Conservation (phyloP, 495 filamentous ascomycete species). For the Neurospora africana region DNA sequence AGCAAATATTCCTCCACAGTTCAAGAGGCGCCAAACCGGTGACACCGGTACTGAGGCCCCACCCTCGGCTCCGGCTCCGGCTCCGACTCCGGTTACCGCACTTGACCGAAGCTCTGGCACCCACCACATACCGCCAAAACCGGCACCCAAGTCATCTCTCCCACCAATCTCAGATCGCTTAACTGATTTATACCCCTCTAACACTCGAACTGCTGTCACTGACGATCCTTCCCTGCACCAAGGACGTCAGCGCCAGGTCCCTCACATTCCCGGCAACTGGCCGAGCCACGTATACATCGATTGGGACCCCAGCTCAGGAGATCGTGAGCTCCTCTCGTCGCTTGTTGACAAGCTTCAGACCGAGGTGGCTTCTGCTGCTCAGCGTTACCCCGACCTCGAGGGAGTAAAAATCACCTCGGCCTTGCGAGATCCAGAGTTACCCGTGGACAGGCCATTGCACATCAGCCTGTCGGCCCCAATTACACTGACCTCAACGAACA, state of each 20-base stretch:
- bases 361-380: neutral
- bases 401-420: neutral
- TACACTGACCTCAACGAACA: conserved; percentile 52
- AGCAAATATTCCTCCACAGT: neutral
- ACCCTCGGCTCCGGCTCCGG: neutral
- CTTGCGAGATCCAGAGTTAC: neutral
- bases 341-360: conserved; percentile 37
- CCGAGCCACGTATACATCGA: conserved; percentile 87
- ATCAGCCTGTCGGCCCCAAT: conserved; percentile 77
- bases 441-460: conserved; percentile 52
- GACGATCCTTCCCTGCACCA: conserved; percentile 82
- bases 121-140: neutral
- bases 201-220: conserved; percentile 56
- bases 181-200: conserved; percentile 81
- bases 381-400: neutral
- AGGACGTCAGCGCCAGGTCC: conserved; percentile 67
- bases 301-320: conserved; percentile 60
- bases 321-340: conserved; percentile 42
- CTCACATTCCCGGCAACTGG: conserved; percentile 87
- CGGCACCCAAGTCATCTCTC: conserved; percentile 28
- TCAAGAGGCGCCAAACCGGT: neutral
- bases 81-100: neutral
- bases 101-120: neutral
- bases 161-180: conserved; percentile 79
- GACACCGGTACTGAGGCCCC: neutral